Conservation (phyloP, 495 filamentous ascomycete species). For the Trichocladium uniseriatum region DNA sequence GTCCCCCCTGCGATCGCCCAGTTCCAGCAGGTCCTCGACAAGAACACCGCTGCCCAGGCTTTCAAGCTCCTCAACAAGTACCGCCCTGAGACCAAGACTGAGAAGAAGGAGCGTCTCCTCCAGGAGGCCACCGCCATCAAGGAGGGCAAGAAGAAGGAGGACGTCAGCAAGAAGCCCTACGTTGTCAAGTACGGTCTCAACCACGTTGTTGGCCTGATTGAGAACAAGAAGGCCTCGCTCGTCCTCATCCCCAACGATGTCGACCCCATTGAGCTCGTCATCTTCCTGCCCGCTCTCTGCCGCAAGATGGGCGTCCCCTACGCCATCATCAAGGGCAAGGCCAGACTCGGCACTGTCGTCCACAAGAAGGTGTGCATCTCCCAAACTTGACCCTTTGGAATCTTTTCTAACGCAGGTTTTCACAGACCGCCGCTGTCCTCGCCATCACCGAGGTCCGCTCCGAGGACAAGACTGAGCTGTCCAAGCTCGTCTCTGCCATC, state of each 20-base stretch:
- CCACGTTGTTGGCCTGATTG: slow-evolving; percentile 98
- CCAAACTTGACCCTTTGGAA: background rate
- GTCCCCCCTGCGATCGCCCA: slow-evolving; percentile 95
- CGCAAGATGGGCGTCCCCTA: slow-evolving; percentile 99
- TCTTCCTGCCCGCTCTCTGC: slow-evolving; percentile 98
- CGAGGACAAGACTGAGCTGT: slow-evolving; percentile 95
- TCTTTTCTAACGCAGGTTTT: slow-evolving; percentile 17
- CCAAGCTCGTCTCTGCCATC: slow-evolving; percentile 90
- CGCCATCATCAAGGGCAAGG: slow-evolving; percentile 99
- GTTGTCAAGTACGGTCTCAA: slow-evolving; percentile 99
- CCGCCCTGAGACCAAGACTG: slow-evolving; percentile 94
- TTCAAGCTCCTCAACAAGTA: slow-evolving; percentile 99
- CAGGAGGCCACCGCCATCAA: slow-evolving; percentile 95
- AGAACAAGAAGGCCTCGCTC: slow-evolving; percentile 99
- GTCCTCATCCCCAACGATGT: slow-evolving; percentile 99
- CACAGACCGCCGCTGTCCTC: slow-evolving; percentile 86
- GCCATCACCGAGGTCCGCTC: slow-evolving; percentile 91
- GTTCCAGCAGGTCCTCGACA: slow-evolving; percentile 95
- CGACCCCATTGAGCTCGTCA: slow-evolving; percentile 98
- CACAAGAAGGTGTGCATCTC: slow-evolving; percentile 82
- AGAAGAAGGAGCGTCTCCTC: slow-evolving; percentile 99
- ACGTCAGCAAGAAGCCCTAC: slow-evolving; percentile 99
- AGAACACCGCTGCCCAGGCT: slow-evolving; percentile 89
- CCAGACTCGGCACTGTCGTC: slow-evolving; percentile 93
- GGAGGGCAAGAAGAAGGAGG: slow-evolving; percentile 99